Percentiles rank a stretch among this genome's conserved stretches.
Evolutionary conservation across 176 grass and related monocot genomes (phyloP).

Genomic region (Carex pumila): DNA sequence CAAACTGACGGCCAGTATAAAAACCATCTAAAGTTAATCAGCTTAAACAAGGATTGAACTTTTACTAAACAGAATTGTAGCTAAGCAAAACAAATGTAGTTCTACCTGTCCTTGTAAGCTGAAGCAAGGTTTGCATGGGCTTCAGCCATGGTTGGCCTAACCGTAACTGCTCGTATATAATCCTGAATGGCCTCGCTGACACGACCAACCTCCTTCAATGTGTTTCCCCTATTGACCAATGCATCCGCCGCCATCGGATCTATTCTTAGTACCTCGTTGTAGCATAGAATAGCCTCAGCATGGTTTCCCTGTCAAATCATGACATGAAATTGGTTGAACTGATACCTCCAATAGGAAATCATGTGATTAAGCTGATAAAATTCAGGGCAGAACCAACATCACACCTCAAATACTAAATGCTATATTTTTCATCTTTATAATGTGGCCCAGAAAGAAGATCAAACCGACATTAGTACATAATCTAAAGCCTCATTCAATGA

Average conservation of each 20-base stretch:
- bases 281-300: slow-evolving; percentile 77
- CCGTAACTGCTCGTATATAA: slow-evolving; percentile 61
- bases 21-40: background rate
- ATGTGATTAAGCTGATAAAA: background rate
- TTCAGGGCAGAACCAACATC: background rate
- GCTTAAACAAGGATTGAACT: background rate
- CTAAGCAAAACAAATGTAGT: background rate
- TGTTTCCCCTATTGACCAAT: slow-evolving; percentile 88
- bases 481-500: background rate
- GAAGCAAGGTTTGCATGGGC: slow-evolving; percentile 92
- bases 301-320: slow-evolving; percentile 62
- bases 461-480: background rate
- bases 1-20: background rate
- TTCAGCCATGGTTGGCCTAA: slow-evolving; percentile 84
- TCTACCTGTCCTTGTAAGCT: slow-evolving; percentile 84
- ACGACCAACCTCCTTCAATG: slow-evolving; percentile 85
- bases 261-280: slow-evolving; percentile 69
- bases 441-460: background rate
- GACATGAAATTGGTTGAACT: background rate
- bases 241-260: slow-evolving; percentile 80
- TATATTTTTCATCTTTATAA: background rate
- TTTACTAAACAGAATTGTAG: background rate
- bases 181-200: slow-evolving; percentile 89
- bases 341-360: background rate
- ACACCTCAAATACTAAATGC: background rate